Percentiles rank a stretch among this genome's conserved stretches.
phyloP scores from a whole-genome alignment of 1,139 yeast species.

The Suhomyces maxii region DNA sequence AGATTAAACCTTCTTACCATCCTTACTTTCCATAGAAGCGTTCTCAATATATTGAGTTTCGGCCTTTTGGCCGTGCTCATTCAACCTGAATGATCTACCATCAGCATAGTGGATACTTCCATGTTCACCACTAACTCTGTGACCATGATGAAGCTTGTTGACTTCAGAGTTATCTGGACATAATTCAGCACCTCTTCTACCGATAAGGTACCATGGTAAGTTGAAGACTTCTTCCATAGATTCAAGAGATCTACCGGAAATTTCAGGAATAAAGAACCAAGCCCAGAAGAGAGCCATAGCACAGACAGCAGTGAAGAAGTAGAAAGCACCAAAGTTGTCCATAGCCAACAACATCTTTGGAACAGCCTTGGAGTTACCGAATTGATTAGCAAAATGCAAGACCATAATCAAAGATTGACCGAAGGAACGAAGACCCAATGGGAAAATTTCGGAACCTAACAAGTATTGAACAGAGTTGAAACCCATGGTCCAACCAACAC shows the following conservation, averaged over 20 bases:
- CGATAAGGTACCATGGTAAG: constrained; percentile 27
- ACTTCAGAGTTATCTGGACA: constrained; percentile 26
- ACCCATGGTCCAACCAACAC: constrained; percentile 28
- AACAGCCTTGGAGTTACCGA: constrained; percentile 26
- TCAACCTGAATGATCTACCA: neutral
- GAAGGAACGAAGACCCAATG: constrained; percentile 23
- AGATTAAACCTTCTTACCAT: constrained; percentile 2
- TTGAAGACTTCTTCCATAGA: constrained; percentile 26
- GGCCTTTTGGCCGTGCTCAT: constrained; percentile 5
- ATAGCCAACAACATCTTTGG: constrained; percentile 24
- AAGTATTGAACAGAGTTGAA: constrained; percentile 25
- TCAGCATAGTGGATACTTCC: constrained; percentile 9
- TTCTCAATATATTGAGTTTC: constrained; percentile 11
- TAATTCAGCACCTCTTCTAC: constrained; percentile 23
- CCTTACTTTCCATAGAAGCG: constrained; percentile 8
- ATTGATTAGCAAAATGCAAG: constrained; percentile 26
- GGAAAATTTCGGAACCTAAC: constrained; percentile 25
- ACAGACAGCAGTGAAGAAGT: constrained; percentile 20
- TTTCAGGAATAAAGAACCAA: constrained; percentile 26
- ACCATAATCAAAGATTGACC: constrained; percentile 25
- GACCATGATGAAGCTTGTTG: constrained; percentile 17
- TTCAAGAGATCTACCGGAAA: constrained; percentile 27
- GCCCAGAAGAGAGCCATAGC: constrained; percentile 20
- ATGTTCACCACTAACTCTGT: constrained; percentile 3
- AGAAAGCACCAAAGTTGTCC: constrained; percentile 21